Conservation (phyloP, 371 early-diverging fungal species). For the Lichtheimia ornata region DNA sequence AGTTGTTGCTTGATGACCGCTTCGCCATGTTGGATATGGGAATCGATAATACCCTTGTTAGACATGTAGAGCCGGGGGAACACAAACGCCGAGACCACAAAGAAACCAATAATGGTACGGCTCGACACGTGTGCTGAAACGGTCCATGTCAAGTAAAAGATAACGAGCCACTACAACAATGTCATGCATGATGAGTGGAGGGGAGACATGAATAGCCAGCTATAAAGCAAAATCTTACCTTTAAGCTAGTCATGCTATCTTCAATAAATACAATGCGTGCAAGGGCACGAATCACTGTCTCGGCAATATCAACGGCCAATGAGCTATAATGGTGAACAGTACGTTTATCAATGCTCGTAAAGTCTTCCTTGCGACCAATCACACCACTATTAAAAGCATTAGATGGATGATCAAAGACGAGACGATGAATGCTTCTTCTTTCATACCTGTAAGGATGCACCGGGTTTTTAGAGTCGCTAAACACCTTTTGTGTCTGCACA, state of each 20-base stretch:
- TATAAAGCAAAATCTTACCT: too few species aligned
- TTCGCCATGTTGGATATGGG: constrained; percentile 42
- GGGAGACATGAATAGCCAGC: too few species aligned
- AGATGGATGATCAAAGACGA: background rate
- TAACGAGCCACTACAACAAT: constrained; percentile 26
- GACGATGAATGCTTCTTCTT: background rate
- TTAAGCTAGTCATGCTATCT: constrained; percentile 35
- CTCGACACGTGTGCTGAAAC: constrained; percentile 39
- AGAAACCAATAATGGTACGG: constrained; percentile 25
- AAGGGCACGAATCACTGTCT: constrained; percentile 34
- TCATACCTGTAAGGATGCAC: constrained; percentile 39
- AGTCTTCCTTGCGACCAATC: constrained; percentile 22
- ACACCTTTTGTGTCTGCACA: constrained; percentile 34
- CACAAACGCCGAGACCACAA: constrained; percentile 33
- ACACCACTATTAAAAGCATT: constrained; percentile 19
- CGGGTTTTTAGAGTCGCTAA: constrained; percentile 26
- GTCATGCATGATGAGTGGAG: background rate
- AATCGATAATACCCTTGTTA: constrained; percentile 45
- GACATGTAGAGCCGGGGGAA: constrained; percentile 42
- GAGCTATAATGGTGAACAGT: constrained; percentile 32
- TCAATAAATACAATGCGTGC: constrained; percentile 48
- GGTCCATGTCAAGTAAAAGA: constrained; percentile 41
- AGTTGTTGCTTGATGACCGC: constrained; percentile 18
- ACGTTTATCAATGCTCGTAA: constrained; percentile 24
- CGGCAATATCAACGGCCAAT: constrained; percentile 33